Conservation (phyloP, 2,329 filamentous ascomycete genomes). For the Massarina eburnea region DNA sequence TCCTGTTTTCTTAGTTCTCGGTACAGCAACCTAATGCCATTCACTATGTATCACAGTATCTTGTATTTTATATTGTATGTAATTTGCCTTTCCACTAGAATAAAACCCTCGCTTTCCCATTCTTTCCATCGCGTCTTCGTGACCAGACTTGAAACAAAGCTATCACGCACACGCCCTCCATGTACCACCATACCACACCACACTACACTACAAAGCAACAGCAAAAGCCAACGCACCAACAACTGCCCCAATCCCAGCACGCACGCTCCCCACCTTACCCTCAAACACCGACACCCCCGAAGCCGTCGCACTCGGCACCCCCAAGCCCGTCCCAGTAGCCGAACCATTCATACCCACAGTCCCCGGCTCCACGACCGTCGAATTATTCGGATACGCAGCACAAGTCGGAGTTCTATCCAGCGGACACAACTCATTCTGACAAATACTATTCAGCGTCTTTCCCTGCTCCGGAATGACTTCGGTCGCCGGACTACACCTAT, state of each 20-base stretch:
- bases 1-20: too few species aligned
- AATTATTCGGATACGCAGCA: constrained; percentile 41
- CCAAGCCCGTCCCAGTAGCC: background rate
- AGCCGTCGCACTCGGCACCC: background rate
- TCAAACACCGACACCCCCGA: background rate
- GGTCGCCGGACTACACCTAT: constrained; percentile 53
- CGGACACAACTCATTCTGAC: constrained; percentile 55
- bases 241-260: background rate
- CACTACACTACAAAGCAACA: background rate
- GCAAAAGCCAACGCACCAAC: background rate
- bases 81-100: too few species aligned
- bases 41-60: too few species aligned
- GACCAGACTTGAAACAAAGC: too few species aligned
- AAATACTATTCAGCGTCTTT: constrained; percentile 58
- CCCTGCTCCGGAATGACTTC: constrained; percentile 51
- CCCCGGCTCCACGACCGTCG: constrained; percentile 7
- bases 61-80: too few species aligned
- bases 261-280: background rate
- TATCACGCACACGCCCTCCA: too few species aligned
- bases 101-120: too few species aligned
- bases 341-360: constrained; percentile 1
- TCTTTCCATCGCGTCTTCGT: too few species aligned
- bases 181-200: too few species aligned
- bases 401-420: constrained; percentile 52
- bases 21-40: too few species aligned